Conservation (phyloP, 2,329 filamentous ascomycete genomes). For the Paramyrothecium sp. region DNA sequence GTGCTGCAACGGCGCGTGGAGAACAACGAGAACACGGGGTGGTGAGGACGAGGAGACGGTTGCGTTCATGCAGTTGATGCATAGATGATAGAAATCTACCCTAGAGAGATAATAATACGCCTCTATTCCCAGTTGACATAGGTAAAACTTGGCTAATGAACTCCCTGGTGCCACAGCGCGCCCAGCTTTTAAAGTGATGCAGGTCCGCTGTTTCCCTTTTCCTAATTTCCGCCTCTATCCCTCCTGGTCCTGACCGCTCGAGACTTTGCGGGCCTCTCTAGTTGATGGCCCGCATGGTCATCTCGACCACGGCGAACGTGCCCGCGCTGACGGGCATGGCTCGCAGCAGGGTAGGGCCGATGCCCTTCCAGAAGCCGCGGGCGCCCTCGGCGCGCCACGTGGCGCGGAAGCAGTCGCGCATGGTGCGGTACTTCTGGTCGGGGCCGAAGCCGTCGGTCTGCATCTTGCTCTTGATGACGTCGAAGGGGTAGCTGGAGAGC, state of each 20-base stretch:
- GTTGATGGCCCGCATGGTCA: slow-evolving; percentile 62
- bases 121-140: slow-evolving; percentile 5
- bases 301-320: slow-evolving; percentile 86
- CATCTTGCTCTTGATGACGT: slow-evolving; percentile 99
- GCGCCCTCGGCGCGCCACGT: slow-evolving; percentile 75
- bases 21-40: slow-evolving; percentile 44
- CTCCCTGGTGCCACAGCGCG: slow-evolving; percentile 2
- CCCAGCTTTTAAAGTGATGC: slow-evolving; percentile 3
- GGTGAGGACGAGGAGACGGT: slow-evolving; percentile 17
- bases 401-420: slow-evolving; percentile 87
- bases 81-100: slow-evolving; percentile 1
- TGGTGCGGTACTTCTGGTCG: slow-evolving; percentile 70
- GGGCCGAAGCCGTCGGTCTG: slow-evolving; percentile 89
- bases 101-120: slow-evolving; percentile 1
- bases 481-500: slow-evolving; percentile 91
- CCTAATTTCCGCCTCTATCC: neutral
- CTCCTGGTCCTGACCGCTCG: slow-evolving; percentile 9
- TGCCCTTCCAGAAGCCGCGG: slow-evolving; percentile 90
- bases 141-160: neutral
- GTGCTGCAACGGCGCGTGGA: slow-evolving; percentile 69
- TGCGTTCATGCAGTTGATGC: neutral
- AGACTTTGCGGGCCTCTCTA: slow-evolving; percentile 12
- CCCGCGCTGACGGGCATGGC: slow-evolving; percentile 97
- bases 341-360: slow-evolving; percentile 85
- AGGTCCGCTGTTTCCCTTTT: neutral